Conservation (phyloP, 139 green algal genomes). For the Dunaliella sp. region DNA sequence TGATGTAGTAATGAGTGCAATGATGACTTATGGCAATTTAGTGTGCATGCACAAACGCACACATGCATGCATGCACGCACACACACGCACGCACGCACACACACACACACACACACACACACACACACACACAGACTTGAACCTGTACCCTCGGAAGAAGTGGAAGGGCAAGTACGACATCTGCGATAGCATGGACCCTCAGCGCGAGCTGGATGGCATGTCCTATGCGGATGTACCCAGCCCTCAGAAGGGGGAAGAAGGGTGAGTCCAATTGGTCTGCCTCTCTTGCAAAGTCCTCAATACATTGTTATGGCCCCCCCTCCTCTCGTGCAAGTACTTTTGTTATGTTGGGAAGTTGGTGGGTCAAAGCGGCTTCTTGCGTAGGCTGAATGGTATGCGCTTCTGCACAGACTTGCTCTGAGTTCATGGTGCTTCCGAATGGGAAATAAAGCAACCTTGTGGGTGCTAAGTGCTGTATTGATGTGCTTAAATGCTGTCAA, state of each 20-base stretch:
- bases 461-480: too few species aligned
- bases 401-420: too few species aligned
- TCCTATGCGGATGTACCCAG: slow-evolving; percentile 47
- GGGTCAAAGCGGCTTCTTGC: neutral
- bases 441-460: too few species aligned
- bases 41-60: too few species aligned
- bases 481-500: too few species aligned
- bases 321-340: too few species aligned
- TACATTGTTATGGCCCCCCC: too few species aligned
- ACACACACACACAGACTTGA: slow-evolving; percentile 38
- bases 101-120: neutral
- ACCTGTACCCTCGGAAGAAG: slow-evolving; percentile 50
- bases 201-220: slow-evolving; percentile 42
- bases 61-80: too few species aligned
- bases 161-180: slow-evolving; percentile 55
- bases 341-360: too few species aligned
- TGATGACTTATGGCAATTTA: too few species aligned
- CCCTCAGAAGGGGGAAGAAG: slow-evolving; percentile 45
- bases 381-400: neutral
- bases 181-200: slow-evolving; percentile 64
- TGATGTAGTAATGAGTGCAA: neutral
- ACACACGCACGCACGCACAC: too few species aligned
- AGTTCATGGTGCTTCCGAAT: too few species aligned
- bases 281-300: neutral
- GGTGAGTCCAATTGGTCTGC: slow-evolving; percentile 1